Evolutionary conservation across 1,139 yeast genomes (phyloP).

Genomic region (Eremothecium sinecaudum): DNA sequence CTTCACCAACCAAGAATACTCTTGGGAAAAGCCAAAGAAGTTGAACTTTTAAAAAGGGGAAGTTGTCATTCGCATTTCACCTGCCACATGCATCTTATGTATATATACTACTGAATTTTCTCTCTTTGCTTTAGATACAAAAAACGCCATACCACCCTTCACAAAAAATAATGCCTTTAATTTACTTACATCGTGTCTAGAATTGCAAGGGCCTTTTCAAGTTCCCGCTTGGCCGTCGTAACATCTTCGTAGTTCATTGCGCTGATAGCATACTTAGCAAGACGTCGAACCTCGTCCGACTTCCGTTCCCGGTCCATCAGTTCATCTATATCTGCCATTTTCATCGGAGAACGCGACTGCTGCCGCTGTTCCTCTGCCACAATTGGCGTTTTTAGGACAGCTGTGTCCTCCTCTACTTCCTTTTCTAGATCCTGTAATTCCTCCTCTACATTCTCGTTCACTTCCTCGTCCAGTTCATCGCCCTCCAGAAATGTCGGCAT

Average conservation of each 20-base stretch:
- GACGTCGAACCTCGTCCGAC: constrained; percentile 58
- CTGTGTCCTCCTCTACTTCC: constrained; percentile 5
- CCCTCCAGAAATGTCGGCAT: not conserved
- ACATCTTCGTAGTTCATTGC: constrained; percentile 90
- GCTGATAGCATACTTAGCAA: constrained; percentile 83
- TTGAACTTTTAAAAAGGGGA: constrained; percentile 53
- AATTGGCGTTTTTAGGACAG: not conserved
- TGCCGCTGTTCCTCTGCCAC: constrained; percentile 1
- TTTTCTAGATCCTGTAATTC: not conserved
- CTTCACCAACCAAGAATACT: constrained; percentile 96
- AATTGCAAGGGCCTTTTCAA: constrained; percentile 50
- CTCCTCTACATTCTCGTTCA: not conserved
- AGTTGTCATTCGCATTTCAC: too few relatives aligned
- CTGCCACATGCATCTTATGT: constrained; percentile 6
- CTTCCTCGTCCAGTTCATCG: constrained; percentile 1
- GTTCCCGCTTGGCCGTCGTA: constrained; percentile 70
- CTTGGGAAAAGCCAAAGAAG: constrained; percentile 97
- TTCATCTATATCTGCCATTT: constrained; percentile 8
- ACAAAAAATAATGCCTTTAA: constrained; percentile 1
- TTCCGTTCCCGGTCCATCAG: constrained; percentile 25
- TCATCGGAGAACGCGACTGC: constrained; percentile 6
- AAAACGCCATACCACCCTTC: too few relatives aligned
- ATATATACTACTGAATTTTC: constrained; percentile 7
- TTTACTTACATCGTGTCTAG: constrained; percentile 21
- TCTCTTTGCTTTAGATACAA: not conserved